A percentile compares a stretch with the other conserved stretches of the same genome.
phyloP scores from a whole-genome alignment of 495 filamentous ascomycete genomes.

The Neurospora discreta region DNA sequence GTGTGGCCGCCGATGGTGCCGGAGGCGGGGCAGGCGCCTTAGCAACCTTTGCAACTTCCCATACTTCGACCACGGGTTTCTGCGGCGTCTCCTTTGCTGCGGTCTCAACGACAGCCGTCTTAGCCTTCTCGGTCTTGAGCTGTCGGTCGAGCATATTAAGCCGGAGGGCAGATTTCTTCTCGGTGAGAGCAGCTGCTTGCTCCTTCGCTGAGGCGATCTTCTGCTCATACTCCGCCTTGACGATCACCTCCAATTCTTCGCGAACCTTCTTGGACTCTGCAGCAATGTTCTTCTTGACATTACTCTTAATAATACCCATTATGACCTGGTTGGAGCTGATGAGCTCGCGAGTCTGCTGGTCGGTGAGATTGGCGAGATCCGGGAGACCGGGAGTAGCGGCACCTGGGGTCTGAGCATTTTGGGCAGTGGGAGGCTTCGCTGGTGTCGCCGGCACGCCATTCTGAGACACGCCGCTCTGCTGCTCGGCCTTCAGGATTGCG shows the following conservation, averaged over 20 bases:
- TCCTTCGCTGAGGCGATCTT: constrained; percentile 40
- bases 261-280: constrained; percentile 47
- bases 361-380: constrained; percentile 36
- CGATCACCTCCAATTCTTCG: constrained; percentile 35
- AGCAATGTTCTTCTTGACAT: constrained; percentile 49
- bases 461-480: constrained; percentile 24
- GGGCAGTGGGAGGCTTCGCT: constrained; percentile 14
- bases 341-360: constrained; percentile 54
- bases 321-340: constrained; percentile 53
- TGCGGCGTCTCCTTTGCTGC: constrained; percentile 77
- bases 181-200: constrained; percentile 43
- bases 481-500: constrained; percentile 41
- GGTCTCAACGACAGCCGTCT: constrained; percentile 65
- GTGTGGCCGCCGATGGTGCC: constrained; percentile 17
- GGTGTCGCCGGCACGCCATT: constrained; percentile 29
- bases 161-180: constrained; percentile 56
- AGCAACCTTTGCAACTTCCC: constrained; percentile 64
- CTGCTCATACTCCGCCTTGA: constrained; percentile 36
- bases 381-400: constrained; percentile 23
- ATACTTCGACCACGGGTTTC: constrained; percentile 71
- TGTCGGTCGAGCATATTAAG: constrained; percentile 74
- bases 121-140: constrained; percentile 49
- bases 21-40: constrained; percentile 44
- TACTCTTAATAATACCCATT: constrained; percentile 52
- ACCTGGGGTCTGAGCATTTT: constrained; percentile 21